A percentile compares a stretch with the other conserved stretches of the same genome.
These are phyloP conservation scores for Fusarium concolor DNA, from an alignment of 2,329 filamentous ascomycete genomes.

Conservation along the genomic window DNA sequence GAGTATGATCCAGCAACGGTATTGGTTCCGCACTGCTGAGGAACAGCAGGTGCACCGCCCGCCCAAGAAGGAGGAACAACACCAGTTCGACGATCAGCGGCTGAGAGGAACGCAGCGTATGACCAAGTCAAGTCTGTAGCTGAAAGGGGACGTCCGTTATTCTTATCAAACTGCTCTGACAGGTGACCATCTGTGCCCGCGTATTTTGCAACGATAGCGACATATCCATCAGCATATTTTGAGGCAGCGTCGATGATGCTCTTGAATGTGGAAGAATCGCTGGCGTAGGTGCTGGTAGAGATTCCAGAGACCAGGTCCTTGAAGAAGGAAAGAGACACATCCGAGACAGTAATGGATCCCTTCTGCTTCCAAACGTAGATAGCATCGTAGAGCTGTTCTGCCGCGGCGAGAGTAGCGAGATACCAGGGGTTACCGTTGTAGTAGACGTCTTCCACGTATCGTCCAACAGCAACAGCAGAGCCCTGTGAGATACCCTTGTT, in stretches of 20 bases:
- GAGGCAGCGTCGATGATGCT: constrained; percentile 68
- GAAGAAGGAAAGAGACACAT: constrained; percentile 78
- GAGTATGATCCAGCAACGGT: constrained; percentile 64
- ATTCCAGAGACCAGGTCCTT: constrained; percentile 69
- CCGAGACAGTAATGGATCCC: constrained; percentile 73
- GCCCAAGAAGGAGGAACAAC: constrained; percentile 69
- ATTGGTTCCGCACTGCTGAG: constrained; percentile 60
- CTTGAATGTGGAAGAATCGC: constrained; percentile 60
- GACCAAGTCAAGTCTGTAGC: constrained; percentile 79
- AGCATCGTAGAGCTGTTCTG: constrained; percentile 83
- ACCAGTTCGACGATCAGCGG: constrained; percentile 66
- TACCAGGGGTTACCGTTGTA: constrained; percentile 87
- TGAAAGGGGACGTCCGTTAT: constrained; percentile 66
- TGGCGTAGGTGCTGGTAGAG: constrained; percentile 70
- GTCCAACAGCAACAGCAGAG: constrained; percentile 70
- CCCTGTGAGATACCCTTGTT: constrained; percentile 73
- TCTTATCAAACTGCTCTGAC: constrained; percentile 73
- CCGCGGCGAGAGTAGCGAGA: constrained; percentile 78
- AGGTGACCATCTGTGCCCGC: constrained; percentile 71
- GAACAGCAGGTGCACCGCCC: constrained; percentile 58
- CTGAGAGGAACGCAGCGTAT: constrained; percentile 76
- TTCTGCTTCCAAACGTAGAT: constrained; percentile 75
- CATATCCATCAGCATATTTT: constrained; percentile 70
- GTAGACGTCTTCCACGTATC: constrained; percentile 80
- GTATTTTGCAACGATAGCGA: constrained; percentile 72